Evolutionary conservation across 164 flowering plant genomes (phyloP).

Genomic region (Tetracentron sinense): DNA sequence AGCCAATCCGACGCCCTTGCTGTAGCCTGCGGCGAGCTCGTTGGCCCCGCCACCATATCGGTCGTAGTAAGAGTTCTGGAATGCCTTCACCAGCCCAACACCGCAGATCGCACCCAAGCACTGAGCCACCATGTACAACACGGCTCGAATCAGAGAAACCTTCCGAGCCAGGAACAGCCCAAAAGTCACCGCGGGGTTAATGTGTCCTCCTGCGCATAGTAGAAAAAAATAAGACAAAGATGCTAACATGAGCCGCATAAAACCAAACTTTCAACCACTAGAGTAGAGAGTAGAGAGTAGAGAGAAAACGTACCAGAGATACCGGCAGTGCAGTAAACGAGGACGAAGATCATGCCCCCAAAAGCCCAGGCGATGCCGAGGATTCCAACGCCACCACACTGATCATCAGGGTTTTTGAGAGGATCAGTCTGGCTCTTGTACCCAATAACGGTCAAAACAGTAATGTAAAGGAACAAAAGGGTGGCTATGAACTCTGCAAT

Average conservation of each 20-base stretch:
- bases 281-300: no score
- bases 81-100: constrained; percentile 37
- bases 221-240: no score
- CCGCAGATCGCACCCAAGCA: constrained; percentile 43
- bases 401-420: constrained; percentile 9
- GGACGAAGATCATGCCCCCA: constrained; percentile 36
- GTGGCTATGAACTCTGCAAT: constrained; percentile 34
- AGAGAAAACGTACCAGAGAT: constrained; percentile 20
- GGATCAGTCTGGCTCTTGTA: no score
- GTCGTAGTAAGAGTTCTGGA: constrained; percentile 27
- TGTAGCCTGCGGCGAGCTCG: constrained; percentile 26
- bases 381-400: constrained; percentile 28
- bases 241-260: background rate
- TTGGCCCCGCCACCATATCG: constrained; percentile 40
- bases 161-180: constrained; percentile 41
- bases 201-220: constrained; percentile 22
- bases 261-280: no score
- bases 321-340: constrained; percentile 39
- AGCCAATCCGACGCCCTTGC: constrained; percentile 27
- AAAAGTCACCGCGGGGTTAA: constrained; percentile 36
- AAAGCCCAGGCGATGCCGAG: constrained; percentile 35
- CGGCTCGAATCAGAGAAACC: constrained; percentile 35
- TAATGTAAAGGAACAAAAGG: constrained; percentile 25
- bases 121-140: constrained; percentile 47
- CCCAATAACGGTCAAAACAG: constrained; percentile 27